Conservation (phyloP, 352 stramenopile species). For the Plasmopara halstedii region DNA sequence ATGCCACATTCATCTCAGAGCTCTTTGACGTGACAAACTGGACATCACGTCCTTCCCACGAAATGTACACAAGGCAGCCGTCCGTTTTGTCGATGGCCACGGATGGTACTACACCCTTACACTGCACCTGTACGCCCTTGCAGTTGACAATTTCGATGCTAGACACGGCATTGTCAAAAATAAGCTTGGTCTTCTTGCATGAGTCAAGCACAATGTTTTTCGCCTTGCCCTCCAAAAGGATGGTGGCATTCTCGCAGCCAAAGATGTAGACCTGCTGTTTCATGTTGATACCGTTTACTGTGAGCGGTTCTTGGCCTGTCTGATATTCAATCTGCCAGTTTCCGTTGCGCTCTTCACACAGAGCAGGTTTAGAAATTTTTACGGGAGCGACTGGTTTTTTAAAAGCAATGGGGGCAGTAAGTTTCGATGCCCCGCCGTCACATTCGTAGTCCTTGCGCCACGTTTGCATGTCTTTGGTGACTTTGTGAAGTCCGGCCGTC, state of each 20-base stretch:
- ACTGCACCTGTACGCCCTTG: slow-evolving; percentile 95
- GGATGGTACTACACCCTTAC: slow-evolving; percentile 88
- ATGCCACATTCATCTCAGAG: slow-evolving; percentile 95
- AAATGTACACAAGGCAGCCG: slow-evolving; percentile 94
- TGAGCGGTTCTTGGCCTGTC: slow-evolving; percentile 71
- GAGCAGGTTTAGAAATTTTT: slow-evolving; percentile 39
- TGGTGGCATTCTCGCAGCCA: slow-evolving; percentile 89
- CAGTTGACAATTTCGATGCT: slow-evolving; percentile 97
- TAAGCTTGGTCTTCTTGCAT: slow-evolving; percentile 93
- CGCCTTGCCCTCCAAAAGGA: slow-evolving; percentile 96
- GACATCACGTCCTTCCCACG: slow-evolving; percentile 82
- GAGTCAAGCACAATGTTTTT: slow-evolving; percentile 96
- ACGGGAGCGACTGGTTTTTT: slow-evolving; percentile 28
- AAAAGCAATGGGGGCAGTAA: slow-evolving; percentile 10
- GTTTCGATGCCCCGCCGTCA: slow-evolving; percentile 20
- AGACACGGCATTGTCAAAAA: slow-evolving; percentile 95
- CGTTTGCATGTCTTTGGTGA: slow-evolving; percentile 97
- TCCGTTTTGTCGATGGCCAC: slow-evolving; percentile 99
- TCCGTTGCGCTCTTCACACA: slow-evolving; percentile 87
- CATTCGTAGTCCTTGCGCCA: slow-evolving; percentile 93
- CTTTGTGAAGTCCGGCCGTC: slow-evolving; percentile 91
- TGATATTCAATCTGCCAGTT: slow-evolving; percentile 98
- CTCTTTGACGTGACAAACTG: slow-evolving; percentile 96
- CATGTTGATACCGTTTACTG: slow-evolving; percentile 86
- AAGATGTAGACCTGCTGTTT: slow-evolving; percentile 97